phyloP scores from a whole-genome alignment of 345 rosid species.

The Eucalyptus tenuipes region DNA sequence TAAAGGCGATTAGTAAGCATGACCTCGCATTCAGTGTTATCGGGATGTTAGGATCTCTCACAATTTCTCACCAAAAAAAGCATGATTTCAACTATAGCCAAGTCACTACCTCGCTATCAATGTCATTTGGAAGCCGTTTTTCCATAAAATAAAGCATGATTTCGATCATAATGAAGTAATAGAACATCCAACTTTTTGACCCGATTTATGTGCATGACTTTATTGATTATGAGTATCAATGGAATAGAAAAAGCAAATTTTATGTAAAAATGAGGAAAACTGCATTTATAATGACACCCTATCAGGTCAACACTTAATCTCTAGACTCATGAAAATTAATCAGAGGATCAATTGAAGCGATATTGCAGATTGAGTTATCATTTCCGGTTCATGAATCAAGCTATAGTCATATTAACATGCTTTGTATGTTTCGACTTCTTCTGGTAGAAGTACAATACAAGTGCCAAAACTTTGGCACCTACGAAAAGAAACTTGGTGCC shows the following conservation, averaged over 20 bases:
- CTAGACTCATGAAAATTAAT: not conserved
- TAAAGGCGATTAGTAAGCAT: no score
- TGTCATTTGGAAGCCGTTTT: not conserved
- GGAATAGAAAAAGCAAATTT: not conserved
- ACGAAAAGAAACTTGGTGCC: fast-evolving
- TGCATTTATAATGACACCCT: not conserved
- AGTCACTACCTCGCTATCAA: no score
- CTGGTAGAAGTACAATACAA: fast-evolving
- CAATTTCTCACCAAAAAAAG: no score
- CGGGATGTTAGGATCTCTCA: no score
- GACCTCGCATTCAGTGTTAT: no score
- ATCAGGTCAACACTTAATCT: no score
- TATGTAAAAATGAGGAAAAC: not conserved
- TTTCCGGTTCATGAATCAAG: not conserved
- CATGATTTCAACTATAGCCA: no score
- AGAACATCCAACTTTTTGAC: not conserved
- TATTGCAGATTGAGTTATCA: not conserved
- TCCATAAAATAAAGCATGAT: not conserved
- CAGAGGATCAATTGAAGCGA: not conserved
- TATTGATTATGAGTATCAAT: not conserved
- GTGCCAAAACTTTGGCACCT: no score
- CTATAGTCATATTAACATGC: not conserved
- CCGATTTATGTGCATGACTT: not conserved
- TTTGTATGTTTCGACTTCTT: no score
- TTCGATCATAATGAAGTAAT: not conserved